Base-by-base conservation (phyloP, 2,329 filamentous ascomycete species). In the Rutstroemia sp. region DNA sequence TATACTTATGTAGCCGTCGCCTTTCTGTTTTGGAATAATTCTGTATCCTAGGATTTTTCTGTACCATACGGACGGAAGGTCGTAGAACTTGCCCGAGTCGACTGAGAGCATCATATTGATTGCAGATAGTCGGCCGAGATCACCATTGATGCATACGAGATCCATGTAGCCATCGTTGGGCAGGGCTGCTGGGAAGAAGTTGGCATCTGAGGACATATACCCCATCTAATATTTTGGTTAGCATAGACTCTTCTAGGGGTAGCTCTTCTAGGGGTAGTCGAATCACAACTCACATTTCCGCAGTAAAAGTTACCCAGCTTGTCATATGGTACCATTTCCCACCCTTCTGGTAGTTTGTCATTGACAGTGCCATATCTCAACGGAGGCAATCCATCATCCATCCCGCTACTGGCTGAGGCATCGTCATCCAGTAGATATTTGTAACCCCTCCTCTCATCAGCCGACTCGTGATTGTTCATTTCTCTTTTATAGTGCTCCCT, bases 291-390 rank as follows among this genome's bases (percentile, higher is more conserved):
- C 68, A 86, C 84, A 70, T 96, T 99, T 60, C 94, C 94, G 34
- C 86, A 88, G 72, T 95, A 97, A 70, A 99, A 95, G 67, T 89
- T 96, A 48, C 91, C 91, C 55, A 99, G 76, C 30, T 86, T 89
- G 60, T 94, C 83, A 60, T 87, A 81, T 0, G 87, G 82, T 3
- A 87, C 73, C 19, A 87, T 73, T 59, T 87, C 78, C 91, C 94
- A 99, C 47, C 82, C 86, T 2, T 80, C 74, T 0, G 91, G 92
- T 0, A 97, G 70, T 16, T 86, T 78, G 63, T 95, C 89, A 51
- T 83, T 81, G 57, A 94, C 75, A 0, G 89, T 92, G 50, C 94
- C 94, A 65, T 89, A 95, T 64, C 81, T 79, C 39, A 97, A 75
- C 5, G 79, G 70, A 2, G 92, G 92, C 9, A 97, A 75, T 0